phyloP scores from a whole-genome alignment of 1,284 basidiomycete genomes.

The Tilletia walkeri region DNA sequence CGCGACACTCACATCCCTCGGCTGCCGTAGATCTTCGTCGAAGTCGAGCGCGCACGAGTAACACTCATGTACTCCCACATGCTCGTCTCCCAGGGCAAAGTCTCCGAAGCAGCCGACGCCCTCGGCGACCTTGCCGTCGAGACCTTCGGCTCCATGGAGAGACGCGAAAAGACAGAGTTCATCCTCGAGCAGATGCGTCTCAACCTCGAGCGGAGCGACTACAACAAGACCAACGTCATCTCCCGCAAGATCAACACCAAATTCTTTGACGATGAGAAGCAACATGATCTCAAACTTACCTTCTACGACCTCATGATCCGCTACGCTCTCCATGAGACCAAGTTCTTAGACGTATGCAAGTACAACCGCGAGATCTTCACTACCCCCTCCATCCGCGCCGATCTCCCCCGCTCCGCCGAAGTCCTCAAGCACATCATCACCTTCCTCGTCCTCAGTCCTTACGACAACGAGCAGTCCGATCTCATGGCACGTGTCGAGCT shows the following conservation, averaged over 20 bases:
- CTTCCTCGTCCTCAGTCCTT: slow-evolving; percentile 87
- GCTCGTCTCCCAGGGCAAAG: slow-evolving; percentile 42
- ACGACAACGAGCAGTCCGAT: slow-evolving; percentile 95
- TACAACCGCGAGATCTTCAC: slow-evolving; percentile 96
- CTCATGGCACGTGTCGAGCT: slow-evolving; percentile 83
- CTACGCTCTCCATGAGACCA: slow-evolving; percentile 77
- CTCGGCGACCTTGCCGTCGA: slow-evolving; percentile 95
- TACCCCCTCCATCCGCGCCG: slow-evolving; percentile 83
- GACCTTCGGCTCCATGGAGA: slow-evolving; percentile 97
- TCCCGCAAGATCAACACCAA: slow-evolving; percentile 90
- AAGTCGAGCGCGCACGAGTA: slow-evolving; percentile 91
- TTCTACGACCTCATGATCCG: slow-evolving; percentile 96
- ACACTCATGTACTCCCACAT: slow-evolving; percentile 45
- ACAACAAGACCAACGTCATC: slow-evolving; percentile 86
- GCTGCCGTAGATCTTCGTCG: slow-evolving; percentile 74
- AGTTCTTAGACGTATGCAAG: slow-evolving; percentile 90
- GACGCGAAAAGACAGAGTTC: slow-evolving; percentile 96
- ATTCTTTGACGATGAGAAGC: slow-evolving; percentile 82
- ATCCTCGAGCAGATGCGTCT: slow-evolving; percentile 97
- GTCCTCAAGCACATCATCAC: slow-evolving; percentile 74
- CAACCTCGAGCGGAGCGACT: slow-evolving; percentile 73
- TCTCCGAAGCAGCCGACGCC: slow-evolving; percentile 48
- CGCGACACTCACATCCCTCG: too few relatives aligned
- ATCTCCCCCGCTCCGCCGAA: slow-evolving; percentile 37
- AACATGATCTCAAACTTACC: slow-evolving; percentile 90